These are phyloP conservation scores for Boletus subcaerulescens DNA, from an alignment of 768 basidiomycete species.

Conservation along the genomic window DNA sequence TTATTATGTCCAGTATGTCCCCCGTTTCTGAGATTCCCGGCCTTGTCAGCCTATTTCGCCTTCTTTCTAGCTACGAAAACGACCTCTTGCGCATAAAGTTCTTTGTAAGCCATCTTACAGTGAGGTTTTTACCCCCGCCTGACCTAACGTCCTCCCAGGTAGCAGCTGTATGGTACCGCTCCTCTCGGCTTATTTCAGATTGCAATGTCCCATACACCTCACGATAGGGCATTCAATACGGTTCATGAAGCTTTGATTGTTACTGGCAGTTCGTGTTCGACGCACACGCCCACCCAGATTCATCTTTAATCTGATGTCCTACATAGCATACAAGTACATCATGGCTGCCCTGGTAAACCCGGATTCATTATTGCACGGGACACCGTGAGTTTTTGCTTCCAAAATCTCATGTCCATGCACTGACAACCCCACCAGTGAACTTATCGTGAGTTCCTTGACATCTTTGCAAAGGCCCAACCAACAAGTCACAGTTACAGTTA, in stretches of 20 bases:
- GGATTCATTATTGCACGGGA: neutral
- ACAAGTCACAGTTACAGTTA: slow-evolving; percentile 5
- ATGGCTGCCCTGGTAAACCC: neutral
- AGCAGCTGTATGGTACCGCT: slow-evolving; percentile 1
- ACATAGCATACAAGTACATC: slow-evolving; percentile 8
- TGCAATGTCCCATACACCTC: neutral
- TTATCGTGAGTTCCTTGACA: slow-evolving; percentile 1
- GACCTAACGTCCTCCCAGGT: slow-evolving; percentile 1
- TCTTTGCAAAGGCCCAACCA: neutral
- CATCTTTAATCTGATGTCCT: neutral
- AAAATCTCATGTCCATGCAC: neutral
- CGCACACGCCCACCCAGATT: no score
- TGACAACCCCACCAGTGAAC: neutral
- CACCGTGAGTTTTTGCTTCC: slow-evolving; percentile 2
- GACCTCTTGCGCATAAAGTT: slow-evolving; percentile 3
- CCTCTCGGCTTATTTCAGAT: no score
- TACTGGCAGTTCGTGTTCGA: slow-evolving; percentile 5
- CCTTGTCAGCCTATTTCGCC: neutral
- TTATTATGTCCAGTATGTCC: slow-evolving; percentile 7
- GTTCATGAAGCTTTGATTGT: slow-evolving; percentile 6
- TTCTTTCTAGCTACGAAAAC: neutral
- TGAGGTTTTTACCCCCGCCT: neutral
- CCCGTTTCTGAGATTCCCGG: no score
- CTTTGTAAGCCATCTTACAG: slow-evolving; percentile 7
- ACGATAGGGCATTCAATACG: slow-evolving; percentile 4